Percentiles rank a stretch among this genome's conserved stretches.
These are phyloP conservation scores for Auriscalpium vulgare DNA, from an alignment of 768 basidiomycete genomes.

Conservation along the genomic window DNA sequence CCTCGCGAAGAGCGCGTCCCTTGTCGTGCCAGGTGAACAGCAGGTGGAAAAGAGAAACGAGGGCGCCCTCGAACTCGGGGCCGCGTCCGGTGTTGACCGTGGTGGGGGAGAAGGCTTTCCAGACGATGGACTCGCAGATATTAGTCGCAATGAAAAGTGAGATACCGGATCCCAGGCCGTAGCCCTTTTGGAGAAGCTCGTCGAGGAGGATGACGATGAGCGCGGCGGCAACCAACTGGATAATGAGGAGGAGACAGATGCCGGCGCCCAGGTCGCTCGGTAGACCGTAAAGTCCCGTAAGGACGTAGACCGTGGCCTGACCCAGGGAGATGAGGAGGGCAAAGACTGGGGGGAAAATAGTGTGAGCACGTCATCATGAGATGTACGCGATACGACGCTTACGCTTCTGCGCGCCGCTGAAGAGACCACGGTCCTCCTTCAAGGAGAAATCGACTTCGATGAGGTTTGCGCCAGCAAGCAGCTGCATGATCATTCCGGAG, in stretches of 20 bases:
- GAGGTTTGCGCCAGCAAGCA: slow-evolving; percentile 93
- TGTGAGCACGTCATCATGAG: background rate
- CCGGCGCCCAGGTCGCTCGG: slow-evolving; percentile 91
- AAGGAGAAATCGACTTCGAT: slow-evolving; percentile 96
- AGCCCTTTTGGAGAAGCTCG: slow-evolving; percentile 97
- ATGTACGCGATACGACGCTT: slow-evolving; percentile 24
- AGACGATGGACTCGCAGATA: slow-evolving; percentile 98
- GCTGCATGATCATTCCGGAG: slow-evolving; percentile 99
- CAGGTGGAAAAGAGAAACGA: slow-evolving; percentile 94
- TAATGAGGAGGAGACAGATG: slow-evolving; percentile 92
- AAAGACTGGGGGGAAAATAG: slow-evolving; percentile 53
- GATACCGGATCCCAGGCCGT: slow-evolving; percentile 97
- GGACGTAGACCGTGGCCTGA: slow-evolving; percentile 93
- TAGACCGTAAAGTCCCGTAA: slow-evolving; percentile 94
- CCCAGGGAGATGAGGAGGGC: slow-evolving; percentile 95
- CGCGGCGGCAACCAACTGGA: slow-evolving; percentile 89
- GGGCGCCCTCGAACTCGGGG: slow-evolving; percentile 95
- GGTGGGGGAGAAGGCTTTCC: slow-evolving; percentile 99
- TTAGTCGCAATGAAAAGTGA: slow-evolving; percentile 99
- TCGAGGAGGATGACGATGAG: slow-evolving; percentile 98
- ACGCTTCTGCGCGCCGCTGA: slow-evolving; percentile 97
- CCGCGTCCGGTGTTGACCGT: slow-evolving; percentile 98
- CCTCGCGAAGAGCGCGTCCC: slow-evolving; percentile 91
- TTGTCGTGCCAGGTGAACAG: slow-evolving; percentile 99
- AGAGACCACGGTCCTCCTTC: slow-evolving; percentile 94